Evolutionary conservation across 1,284 basidiomycete species (phyloP), one percentile per base, ranked within the genome.

Genomic region (Wolfiporia cocos): DNA sequence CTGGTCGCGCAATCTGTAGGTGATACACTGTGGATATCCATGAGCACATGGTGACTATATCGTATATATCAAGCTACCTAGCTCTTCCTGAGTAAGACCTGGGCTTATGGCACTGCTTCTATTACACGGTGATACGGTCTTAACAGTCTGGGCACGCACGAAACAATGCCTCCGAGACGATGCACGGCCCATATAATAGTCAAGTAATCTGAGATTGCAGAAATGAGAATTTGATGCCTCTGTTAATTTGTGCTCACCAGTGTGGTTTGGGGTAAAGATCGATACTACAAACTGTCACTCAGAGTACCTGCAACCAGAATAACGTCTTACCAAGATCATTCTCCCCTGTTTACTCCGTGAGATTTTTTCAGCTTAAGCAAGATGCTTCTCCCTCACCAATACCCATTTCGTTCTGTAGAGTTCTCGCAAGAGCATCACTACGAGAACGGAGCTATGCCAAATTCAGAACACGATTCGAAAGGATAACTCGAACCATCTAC

Each of bases 151-250:
- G n/a, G 19, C 2, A 18, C 71, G 55, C 58, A 79, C 71, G 82
- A 81, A 44, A 82, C 68, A 34, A 79, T 74, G 5, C 66, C 86
- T 4, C 86, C 85, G 4, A 86, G 61, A 30, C 74, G 72, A 49
- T 88, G 85, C 3, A 69, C 62, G 2, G 81, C 87, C 86, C 49
- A 52, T 3, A 45, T 40, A 17, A 39, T 11, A 12, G 43, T 38
- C 5, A 41, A 34, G 28, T 49, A 52, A 24, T 52, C 48, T 51
- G 34, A 28, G 10, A 3, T 29, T 23, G 11, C 17, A 37, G 11
- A 4, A 5, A 31, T 12, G 29, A 19, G 20, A 7, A 18, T 28
- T 9, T 28, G 7, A 14, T 7, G 2, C 12, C 5, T 11, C 2
- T 3, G 10, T 7, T 12, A 22, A 2, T 2, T 21, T 17, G 5